Base-by-base conservation (phyloP, 495 filamentous ascomycete species). In the Neurospora cerealis region DNA sequence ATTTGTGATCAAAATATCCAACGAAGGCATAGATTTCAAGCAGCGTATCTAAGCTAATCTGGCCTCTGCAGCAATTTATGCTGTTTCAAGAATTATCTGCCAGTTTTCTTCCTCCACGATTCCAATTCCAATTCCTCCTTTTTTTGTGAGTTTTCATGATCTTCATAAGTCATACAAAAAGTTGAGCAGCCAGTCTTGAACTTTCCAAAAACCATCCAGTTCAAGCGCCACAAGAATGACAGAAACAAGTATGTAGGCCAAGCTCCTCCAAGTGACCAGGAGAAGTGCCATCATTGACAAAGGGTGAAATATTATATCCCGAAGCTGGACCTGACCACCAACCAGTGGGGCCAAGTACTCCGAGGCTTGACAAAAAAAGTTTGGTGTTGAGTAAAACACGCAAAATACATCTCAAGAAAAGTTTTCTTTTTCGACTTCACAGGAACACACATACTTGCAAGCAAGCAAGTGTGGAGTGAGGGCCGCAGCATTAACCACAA, bases 401-500 rank as follows among this genome's bases (percentile, higher is more conserved):
- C 54, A 66, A 66, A 66, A 66, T 66, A 66, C 54, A 66, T 66
- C 54, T 66, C 54, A 66, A 66, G 54, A 66, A 66, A 66, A 9
- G 54, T 66, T 66, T 36, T 66, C 24, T 36, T 66, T 62, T 34
- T 66, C 54, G 54, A 66, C 54, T 66, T 66, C 54, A 66, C 54
- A 66, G 28, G 15, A 62, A 54, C 46, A 28, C 48, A 60, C n/a
- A 15, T 5, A 28, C 48, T 15, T 48, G 44, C 44, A 48, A 48
- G 44, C 44, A 48, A 60, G 48, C 10, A 54, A 24, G 10, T 9
- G 13, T 60, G 28, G 54, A 32, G 54, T 66, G 54, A 66, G 28
- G 73, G 71, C 48, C 28, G 71, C 71, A 75, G 75, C 75, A 73
- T 74, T 74, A 69, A 74, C 40, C 44, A 37, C 70, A 9, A 37